Conservation (phyloP, 2,329 filamentous ascomycete species). For the Penicillium sp. region DNA sequence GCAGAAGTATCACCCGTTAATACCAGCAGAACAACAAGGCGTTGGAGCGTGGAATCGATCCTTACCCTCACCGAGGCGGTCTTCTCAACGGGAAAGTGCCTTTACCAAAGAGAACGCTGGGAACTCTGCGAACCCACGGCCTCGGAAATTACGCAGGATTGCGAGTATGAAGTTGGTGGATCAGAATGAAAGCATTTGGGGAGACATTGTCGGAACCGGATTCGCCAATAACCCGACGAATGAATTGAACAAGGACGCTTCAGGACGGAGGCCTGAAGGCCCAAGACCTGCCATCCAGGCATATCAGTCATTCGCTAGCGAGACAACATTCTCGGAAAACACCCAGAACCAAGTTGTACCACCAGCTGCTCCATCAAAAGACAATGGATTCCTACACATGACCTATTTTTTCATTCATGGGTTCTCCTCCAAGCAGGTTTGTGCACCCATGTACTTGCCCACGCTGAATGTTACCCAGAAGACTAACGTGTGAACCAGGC, state of each 20-base stretch:
- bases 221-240: constrained; percentile 28
- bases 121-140: constrained; percentile 54
- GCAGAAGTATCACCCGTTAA: constrained; percentile 70
- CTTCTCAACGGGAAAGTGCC: constrained; percentile 21
- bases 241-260: constrained; percentile 25
- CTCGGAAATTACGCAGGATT: constrained; percentile 79
- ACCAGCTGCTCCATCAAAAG: constrained; percentile 22
- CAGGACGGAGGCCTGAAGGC: constrained; percentile 18
- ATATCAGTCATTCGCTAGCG: constrained; percentile 39
- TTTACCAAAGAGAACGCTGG: constrained; percentile 45
- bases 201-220: constrained; percentile 67
- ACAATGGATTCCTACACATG: constrained; percentile 50
- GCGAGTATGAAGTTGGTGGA: constrained; percentile 77
- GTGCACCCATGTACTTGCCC: constrained; percentile 20
- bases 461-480: neutral
- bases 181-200: constrained; percentile 84
- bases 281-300: constrained; percentile 30
- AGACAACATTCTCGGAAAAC: constrained; percentile 33
- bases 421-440: constrained; percentile 53
- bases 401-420: constrained; percentile 60
- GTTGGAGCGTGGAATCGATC: constrained; percentile 68
- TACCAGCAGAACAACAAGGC: constrained; percentile 69
- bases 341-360: constrained; percentile 22
- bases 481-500: constrained; percentile 27
- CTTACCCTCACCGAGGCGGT: constrained; percentile 23